phyloP scores from a whole-genome alignment of 495 filamentous ascomycete species.

The Aspergillus steynii region DNA sequence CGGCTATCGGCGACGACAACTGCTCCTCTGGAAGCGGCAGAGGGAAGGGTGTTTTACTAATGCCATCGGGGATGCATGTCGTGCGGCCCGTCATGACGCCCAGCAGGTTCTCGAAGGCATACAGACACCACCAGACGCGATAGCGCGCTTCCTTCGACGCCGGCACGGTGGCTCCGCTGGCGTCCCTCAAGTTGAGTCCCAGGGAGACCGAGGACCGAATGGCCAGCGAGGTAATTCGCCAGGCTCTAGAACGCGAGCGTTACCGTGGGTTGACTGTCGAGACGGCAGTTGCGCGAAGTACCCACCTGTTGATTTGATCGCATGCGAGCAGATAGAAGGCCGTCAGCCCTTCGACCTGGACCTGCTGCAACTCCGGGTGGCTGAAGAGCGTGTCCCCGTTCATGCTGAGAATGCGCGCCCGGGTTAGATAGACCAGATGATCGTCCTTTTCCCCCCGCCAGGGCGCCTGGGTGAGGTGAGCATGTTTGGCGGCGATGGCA shows the following conservation, averaged over 20 bases:
- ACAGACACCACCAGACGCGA: slow-evolving; percentile 61
- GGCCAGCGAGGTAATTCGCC: slow-evolving; percentile 52
- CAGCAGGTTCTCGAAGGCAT: slow-evolving; percentile 55
- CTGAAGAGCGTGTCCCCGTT: slow-evolving; percentile 38
- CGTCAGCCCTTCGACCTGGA: slow-evolving; percentile 51
- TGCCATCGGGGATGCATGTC: slow-evolving; percentile 45
- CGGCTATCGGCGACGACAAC: slow-evolving; percentile 25
- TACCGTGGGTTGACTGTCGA: not conserved
- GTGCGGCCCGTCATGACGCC: slow-evolving; percentile 59
- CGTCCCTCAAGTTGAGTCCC: slow-evolving; percentile 55
- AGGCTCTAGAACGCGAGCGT: slow-evolving; percentile 41
- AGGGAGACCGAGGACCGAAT: slow-evolving; percentile 51
- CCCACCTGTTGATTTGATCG: slow-evolving; percentile 55
- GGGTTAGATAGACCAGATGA: slow-evolving; percentile 3
- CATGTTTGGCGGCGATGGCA: slow-evolving; percentile 58
- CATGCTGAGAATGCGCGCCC: slow-evolving; percentile 11
- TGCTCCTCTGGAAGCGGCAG: slow-evolving; percentile 51
- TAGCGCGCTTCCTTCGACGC: slow-evolving; percentile 33
- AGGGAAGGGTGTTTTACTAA: slow-evolving; percentile 51
- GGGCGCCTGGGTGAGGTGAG: slow-evolving; percentile 42
- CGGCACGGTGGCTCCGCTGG: slow-evolving; percentile 32
- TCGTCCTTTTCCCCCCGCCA: slow-evolving; percentile 33
- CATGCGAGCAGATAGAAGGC: slow-evolving; percentile 55
- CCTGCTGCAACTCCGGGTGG: slow-evolving; percentile 50
- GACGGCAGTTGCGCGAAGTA: not conserved